Evolutionary conservation across 2,329 filamentous ascomycete species (phyloP).

Genomic region (Tolypocladium inflatum): DNA sequence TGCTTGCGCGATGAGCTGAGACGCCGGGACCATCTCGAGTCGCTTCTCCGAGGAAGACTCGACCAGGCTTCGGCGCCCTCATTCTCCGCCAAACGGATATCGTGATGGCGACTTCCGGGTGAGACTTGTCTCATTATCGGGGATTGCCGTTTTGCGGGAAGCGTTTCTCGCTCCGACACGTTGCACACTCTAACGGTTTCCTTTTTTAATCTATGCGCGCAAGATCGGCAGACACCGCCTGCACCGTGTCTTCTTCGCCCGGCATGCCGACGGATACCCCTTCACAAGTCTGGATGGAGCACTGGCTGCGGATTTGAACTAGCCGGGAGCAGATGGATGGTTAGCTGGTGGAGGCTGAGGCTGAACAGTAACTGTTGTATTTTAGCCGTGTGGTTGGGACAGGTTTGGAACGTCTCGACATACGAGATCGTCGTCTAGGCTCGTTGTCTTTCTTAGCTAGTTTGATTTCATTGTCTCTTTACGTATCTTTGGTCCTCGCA

Average conservation of each 20-base stretch:
- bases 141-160: neutral
- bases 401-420: slow-evolving; percentile 21
- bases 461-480: slow-evolving; percentile 25
- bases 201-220: slow-evolving; percentile 9
- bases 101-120: neutral
- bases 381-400: slow-evolving; percentile 26
- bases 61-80: neutral
- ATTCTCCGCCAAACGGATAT: neutral
- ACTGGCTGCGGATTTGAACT: slow-evolving; percentile 20
- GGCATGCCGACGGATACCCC: slow-evolving; percentile 16
- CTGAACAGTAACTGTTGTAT: slow-evolving; percentile 28
- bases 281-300: slow-evolving; percentile 19
- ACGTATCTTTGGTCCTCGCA: neutral
- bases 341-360: slow-evolving; percentile 11
- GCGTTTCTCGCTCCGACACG: slow-evolving; percentile 1
- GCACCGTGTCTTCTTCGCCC: slow-evolving; percentile 10
- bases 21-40: neutral
- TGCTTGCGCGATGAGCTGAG: neutral
- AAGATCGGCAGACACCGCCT: slow-evolving; percentile 8
- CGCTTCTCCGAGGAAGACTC: neutral
- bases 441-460: slow-evolving; percentile 28
- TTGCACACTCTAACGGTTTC: slow-evolving; percentile 9
- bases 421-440: slow-evolving; percentile 17
- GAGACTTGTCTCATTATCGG: neutral
- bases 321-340: slow-evolving; percentile 22